Evolutionary conservation across 371 early-diverging fungal species (phyloP), one percentile per base, ranked within the genome.

Genomic region (Actinomortierella ambigua): DNA sequence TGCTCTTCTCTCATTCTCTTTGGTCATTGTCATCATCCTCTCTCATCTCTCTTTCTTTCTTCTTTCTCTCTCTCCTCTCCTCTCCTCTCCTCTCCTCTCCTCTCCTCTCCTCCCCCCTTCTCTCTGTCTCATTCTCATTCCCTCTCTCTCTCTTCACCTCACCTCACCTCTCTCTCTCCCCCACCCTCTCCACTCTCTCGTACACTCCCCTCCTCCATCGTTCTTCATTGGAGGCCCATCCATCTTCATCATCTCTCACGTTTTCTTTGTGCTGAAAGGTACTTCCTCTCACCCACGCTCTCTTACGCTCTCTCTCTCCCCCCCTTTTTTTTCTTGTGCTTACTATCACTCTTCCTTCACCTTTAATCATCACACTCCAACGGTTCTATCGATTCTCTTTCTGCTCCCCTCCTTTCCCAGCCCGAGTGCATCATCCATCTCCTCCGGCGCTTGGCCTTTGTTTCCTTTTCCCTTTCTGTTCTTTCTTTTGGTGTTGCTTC

Each of bases 131-230:
- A 8, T 18, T 48, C 49, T 44, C 46, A 17, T 44, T 22, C 46
- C n/a, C 20, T 22, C 20, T 9, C 40, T 51, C 46, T 47, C 29
- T 42, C 51, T 39, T 28, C 57, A 61, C 50, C 50, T 47, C 57
- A 43, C 43, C 43, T 54, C 54, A 23, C 47, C 34, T 56, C 18
- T 50, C 41, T 44, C 46, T 48, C 40, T 26, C 50, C 14, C 51
- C 27, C 15, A 28, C 42, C 43, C 22, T 26, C 20, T 28, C 53
- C 29, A 23, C 24, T 50, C 53, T n/a, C 50, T 20, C 46, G n/a
- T 7, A 5, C 39, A 22, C 7, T 43, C n/a, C 34, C 42, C 20
- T 51, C 40, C 18, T 9, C 28, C 42, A 28, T 41, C 23, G 18
- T 15, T 8, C 23, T 34, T 6, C 34, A 34, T 11, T 34, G 34